These are phyloP conservation scores for Leccinum truebloodii DNA, from an alignment of 768 basidiomycete species.

Conservation along the genomic window DNA sequence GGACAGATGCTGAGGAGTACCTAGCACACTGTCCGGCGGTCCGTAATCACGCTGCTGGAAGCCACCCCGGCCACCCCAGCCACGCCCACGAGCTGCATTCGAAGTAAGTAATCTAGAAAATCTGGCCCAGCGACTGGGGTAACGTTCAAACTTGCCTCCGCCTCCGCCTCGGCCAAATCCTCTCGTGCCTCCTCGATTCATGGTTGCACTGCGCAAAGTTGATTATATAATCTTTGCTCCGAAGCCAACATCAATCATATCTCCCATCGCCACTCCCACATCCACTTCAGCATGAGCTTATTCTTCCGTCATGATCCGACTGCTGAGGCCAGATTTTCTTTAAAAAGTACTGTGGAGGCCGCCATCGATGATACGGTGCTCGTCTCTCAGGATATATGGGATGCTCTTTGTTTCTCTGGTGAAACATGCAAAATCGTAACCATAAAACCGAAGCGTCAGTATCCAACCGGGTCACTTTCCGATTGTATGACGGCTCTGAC, in stretches of 20 bases:
- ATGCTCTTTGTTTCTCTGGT: conserved; percentile 18
- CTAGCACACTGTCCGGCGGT: conserved; percentile 78
- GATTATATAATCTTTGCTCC: conserved; percentile 27
- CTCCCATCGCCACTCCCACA: not conserved
- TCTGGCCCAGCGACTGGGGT: not conserved
- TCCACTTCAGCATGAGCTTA: conserved; percentile 34
- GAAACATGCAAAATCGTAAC: conserved; percentile 21
- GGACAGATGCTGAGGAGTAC: conserved; percentile 34
- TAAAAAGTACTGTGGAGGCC: conserved; percentile 13
- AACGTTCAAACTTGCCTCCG: conserved; percentile 38
- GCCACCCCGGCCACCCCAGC: conserved; percentile 73
- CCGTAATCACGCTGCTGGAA: conserved; percentile 72
- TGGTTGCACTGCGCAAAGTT: conserved; percentile 19
- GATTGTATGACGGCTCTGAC: conserved; percentile 18
- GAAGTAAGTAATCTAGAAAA: conserved; percentile 4
- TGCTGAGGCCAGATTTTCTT: conserved; percentile 30
- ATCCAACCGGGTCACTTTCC: conserved; percentile 3
- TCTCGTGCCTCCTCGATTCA: conserved; percentile 56
- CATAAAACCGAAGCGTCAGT: conserved; percentile 23
- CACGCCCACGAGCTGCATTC: conserved; percentile 53
- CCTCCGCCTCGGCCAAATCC: conserved; percentile 61
- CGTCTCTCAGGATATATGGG: conserved; percentile 37
- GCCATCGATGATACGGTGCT: conserved; percentile 29
- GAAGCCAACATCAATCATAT: not conserved
- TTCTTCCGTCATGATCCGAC: conserved; percentile 33